A percentile compares a stretch with the other conserved stretches of the same genome.
Evolutionary conservation across 441 rosid species (phyloP).

Genomic region (Erodium trifolium): DNA sequence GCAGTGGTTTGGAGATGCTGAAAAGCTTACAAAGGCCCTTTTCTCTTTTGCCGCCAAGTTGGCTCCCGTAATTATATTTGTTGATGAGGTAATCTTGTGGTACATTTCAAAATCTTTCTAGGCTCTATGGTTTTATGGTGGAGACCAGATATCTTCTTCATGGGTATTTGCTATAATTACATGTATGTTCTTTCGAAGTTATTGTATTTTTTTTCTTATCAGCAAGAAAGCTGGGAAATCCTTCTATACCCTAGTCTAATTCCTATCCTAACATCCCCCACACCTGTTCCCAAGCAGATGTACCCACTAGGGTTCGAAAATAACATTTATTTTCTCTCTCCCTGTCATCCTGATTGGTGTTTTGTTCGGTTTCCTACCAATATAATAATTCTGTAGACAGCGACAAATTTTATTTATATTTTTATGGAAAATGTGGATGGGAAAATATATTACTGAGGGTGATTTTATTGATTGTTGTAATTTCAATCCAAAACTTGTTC

Average conservation of each 20-base stretch:
- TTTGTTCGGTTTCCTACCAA: too few relatives aligned
- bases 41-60: constrained; percentile 90
- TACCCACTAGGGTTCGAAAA: too few relatives aligned
- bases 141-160: background rate
- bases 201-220: too few relatives aligned
- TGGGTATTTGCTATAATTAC: too few relatives aligned
- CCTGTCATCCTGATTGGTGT: too few relatives aligned
- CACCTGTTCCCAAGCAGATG: too few relatives aligned
- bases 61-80: constrained; percentile 88
- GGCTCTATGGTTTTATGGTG: background rate
- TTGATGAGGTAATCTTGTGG: constrained; percentile 68
- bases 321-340: too few relatives aligned
- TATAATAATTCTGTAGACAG: background rate
- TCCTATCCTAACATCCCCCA: too few relatives aligned
- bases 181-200: too few relatives aligned
- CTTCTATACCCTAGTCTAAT: too few relatives aligned
- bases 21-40: constrained; percentile 90
- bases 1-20: constrained; percentile 99
- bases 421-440: background rate
- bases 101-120: constrained; percentile 1
- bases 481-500: background rate
- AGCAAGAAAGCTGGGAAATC: too few relatives aligned
- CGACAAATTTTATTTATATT: background rate
- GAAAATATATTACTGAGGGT: background rate
- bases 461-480: background rate